A percentile compares a stretch with the other conserved stretches of the same genome.
Conservation (phyloP, 1,139 yeast genomes). For the Blastobotrys indianensis region DNA sequence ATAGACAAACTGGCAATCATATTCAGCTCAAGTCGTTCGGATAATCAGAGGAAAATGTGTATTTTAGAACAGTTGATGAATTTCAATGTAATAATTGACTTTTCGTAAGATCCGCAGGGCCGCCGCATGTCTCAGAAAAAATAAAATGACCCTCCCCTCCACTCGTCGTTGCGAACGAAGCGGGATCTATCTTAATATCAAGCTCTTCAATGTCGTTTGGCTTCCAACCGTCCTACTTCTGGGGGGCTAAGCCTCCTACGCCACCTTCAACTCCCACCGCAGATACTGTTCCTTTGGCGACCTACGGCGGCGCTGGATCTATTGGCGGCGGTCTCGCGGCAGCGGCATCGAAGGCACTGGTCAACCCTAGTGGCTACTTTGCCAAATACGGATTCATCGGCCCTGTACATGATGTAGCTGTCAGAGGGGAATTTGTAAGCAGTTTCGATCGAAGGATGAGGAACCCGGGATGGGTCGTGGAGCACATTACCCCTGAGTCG, state of each 20-base stretch:
- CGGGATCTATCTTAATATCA: no score
- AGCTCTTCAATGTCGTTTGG: conserved; percentile 9
- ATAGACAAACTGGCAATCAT: conserved; percentile 22
- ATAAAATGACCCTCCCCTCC: no score
- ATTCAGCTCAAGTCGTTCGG: conserved; percentile 30
- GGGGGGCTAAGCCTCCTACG: conserved; percentile 11
- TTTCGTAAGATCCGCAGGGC: no score
- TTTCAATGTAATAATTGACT: no score
- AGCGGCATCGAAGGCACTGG: conserved; percentile 19
- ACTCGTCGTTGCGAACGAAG: no score
- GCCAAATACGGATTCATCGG: conserved; percentile 87
- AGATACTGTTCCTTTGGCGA: conserved; percentile 1
- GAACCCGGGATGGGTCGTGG: conserved; percentile 90
- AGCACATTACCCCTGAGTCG: conserved; percentile 79
- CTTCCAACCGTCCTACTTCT: conserved; percentile 12
- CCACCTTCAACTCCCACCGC: background rate
- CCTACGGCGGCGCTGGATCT: conserved; percentile 4
- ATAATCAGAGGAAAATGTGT: background rate
- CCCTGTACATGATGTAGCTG: conserved; percentile 78
- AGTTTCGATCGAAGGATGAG: conserved; percentile 80
- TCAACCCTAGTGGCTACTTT: conserved; percentile 56
- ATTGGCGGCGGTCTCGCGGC: conserved; percentile 12
- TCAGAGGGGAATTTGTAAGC: conserved; percentile 69
- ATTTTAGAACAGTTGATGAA: background rate
- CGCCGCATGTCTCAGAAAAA: no score